phyloP scores from a whole-genome alignment of 306 rosid species.

The Astragalus glycyphyllos region DNA sequence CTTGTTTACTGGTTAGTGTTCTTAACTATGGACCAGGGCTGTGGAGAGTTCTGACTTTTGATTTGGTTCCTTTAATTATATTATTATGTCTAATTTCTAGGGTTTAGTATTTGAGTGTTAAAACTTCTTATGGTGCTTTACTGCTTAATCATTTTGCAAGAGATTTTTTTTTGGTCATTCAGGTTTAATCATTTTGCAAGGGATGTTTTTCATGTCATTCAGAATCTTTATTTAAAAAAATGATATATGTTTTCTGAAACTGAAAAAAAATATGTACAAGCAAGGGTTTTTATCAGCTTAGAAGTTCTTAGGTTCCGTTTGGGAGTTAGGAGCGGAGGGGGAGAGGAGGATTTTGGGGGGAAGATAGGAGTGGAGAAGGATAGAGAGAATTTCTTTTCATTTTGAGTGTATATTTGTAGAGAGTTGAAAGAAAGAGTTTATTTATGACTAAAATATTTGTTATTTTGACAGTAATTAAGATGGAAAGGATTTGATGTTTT shows the following conservation, averaged over 20 bases:
- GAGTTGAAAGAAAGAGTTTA: too few species aligned
- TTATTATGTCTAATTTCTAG: slow-evolving; percentile 12
- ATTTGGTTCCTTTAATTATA: neutral
- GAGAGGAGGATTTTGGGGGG: too few species aligned
- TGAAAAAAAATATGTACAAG: neutral
- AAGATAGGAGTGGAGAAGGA: too few species aligned
- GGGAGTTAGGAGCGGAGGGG: too few species aligned
- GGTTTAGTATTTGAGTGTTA: neutral
- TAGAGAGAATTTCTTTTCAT: too few species aligned
- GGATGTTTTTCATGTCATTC: slow-evolving; percentile 27
- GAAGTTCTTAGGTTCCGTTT: too few species aligned
- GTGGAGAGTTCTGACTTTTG: neutral
- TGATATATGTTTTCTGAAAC: neutral
- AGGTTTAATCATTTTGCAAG: too few species aligned
- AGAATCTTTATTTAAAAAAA: slow-evolving; percentile 1
- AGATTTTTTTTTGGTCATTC: too few species aligned
- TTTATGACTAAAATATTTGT: too few species aligned
- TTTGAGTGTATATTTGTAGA: too few species aligned
- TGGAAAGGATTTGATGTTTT: too few species aligned
- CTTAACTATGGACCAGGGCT: neutral
- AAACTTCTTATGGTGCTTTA: neutral
- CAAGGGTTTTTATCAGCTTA: slow-evolving; percentile 12
- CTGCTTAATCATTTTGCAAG: slow-evolving; percentile 8
- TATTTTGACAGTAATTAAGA: too few species aligned
- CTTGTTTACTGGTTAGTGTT: slow-evolving; percentile 20